These are phyloP conservation scores for Eucalyptus tenuipes DNA, from an alignment of 345 rosid genomes.

Conservation along the genomic window DNA sequence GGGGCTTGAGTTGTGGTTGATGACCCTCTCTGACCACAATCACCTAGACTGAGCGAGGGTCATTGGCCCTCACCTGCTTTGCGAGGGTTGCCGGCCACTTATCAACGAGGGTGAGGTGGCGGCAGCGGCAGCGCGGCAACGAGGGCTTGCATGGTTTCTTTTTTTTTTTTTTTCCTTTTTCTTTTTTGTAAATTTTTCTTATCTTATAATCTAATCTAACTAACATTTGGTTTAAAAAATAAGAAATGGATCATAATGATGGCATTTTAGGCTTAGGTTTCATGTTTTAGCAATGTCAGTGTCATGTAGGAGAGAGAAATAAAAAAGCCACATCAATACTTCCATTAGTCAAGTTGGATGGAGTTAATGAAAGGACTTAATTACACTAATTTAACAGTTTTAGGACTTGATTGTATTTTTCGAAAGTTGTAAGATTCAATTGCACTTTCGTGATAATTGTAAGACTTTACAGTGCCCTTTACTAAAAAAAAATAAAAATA, in stretches of 20 bases:
- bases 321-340: not conserved
- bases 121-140: fast-evolving
- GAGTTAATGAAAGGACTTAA: not conserved
- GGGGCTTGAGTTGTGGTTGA: not conserved
- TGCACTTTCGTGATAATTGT: not conserved
- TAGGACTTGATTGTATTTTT: fast-evolving
- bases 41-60: not conserved
- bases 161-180: not conserved
- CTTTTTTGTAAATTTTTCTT: not conserved
- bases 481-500: not conserved
- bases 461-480: not conserved
- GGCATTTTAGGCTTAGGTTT: not conserved
- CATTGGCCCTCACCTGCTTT: fast-evolving
- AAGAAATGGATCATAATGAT: not conserved
- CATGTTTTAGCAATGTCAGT: not conserved
- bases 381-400: not conserved
- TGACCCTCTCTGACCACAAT: not conserved
- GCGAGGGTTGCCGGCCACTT: not conserved
- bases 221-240: not conserved
- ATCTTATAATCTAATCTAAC: not conserved
- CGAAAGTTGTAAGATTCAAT: not conserved
- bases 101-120: fast-evolving
- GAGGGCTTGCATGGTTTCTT: not conserved
- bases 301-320: not conserved
- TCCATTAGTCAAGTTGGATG: not conserved